These are phyloP conservation scores for Psilocybe cyanescens DNA, from an alignment of 768 basidiomycete genomes.

Conservation along the genomic window DNA sequence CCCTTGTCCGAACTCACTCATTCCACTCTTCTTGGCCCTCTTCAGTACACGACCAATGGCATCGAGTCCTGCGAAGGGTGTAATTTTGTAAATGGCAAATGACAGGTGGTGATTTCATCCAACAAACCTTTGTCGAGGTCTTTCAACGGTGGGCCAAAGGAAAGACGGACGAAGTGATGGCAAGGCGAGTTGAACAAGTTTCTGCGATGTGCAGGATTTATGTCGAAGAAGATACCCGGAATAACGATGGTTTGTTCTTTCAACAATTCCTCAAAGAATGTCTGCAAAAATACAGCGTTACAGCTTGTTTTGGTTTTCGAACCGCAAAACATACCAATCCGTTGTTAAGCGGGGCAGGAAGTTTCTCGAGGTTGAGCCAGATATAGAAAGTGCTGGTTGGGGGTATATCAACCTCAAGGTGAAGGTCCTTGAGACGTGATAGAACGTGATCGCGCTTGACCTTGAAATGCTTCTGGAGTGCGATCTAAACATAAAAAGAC, in stretches of 20 bases:
- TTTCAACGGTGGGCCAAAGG: conserved; percentile 82
- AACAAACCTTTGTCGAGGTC: conserved; percentile 74
- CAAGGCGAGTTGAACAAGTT: conserved; percentile 91
- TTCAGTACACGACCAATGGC: conserved; percentile 82
- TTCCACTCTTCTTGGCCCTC: conserved; percentile 67
- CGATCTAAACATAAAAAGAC: conserved; percentile 43
- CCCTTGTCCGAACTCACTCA: conserved; percentile 67
- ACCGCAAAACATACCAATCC: conserved; percentile 60
- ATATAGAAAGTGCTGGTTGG: conserved; percentile 91
- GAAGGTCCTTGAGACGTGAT: conserved; percentile 74
- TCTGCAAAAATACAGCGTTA: conserved; percentile 37
- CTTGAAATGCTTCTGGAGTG: conserved; percentile 91
- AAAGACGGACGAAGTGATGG: conserved; percentile 87
- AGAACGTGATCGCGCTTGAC: conserved; percentile 90
- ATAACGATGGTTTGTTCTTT: conserved; percentile 92
- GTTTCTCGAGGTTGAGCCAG: conserved; percentile 84
- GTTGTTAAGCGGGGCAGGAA: conserved; percentile 85
- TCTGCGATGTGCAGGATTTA: conserved; percentile 80
- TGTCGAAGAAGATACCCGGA: conserved; percentile 90
- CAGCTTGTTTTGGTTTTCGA: not conserved
- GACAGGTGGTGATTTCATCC: not conserved
- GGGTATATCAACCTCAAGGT: conserved; percentile 75
- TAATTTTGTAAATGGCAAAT: not conserved
- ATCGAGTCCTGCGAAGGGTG: conserved; percentile 65
- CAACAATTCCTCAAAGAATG: conserved; percentile 93